phyloP scores from a whole-genome alignment of 345 rosid species.

The Eucalyptus caleyi region DNA sequence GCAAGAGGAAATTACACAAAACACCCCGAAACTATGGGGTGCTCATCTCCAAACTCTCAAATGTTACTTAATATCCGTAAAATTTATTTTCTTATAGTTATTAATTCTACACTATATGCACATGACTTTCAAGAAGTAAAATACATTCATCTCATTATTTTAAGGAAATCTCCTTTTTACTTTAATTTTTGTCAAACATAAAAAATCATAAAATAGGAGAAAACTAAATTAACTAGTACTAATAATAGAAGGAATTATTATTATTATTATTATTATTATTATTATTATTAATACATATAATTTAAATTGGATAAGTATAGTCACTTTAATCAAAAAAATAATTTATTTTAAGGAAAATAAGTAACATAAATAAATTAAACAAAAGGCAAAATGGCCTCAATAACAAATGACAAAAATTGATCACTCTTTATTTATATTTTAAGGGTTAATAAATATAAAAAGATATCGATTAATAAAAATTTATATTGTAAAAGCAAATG shows the following conservation, averaged over 20 bases:
- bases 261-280: no score
- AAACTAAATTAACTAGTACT: background rate
- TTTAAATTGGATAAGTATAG: background rate
- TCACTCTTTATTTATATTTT: background rate
- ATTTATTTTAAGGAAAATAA: background rate
- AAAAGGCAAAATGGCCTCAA: background rate
- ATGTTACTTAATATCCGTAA: background rate
- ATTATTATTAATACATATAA: background rate
- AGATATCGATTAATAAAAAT: background rate
- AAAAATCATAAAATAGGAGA: background rate
- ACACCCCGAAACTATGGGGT: background rate
- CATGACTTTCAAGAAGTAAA: background rate
- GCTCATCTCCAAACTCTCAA: background rate
- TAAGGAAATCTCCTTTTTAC: background rate
- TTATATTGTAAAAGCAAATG: background rate
- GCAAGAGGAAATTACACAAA: background rate
- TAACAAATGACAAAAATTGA: background rate
- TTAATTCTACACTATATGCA: background rate
- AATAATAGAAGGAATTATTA: background rate
- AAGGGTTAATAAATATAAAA: background rate
- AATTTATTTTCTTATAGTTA: background rate
- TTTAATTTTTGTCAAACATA: background rate
- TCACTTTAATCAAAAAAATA: background rate
- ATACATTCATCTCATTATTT: background rate
- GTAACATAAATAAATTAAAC: background rate